Base-by-base conservation (phyloP, 768 basidiomycete genomes). In the Dentipellis sp. region DNA sequence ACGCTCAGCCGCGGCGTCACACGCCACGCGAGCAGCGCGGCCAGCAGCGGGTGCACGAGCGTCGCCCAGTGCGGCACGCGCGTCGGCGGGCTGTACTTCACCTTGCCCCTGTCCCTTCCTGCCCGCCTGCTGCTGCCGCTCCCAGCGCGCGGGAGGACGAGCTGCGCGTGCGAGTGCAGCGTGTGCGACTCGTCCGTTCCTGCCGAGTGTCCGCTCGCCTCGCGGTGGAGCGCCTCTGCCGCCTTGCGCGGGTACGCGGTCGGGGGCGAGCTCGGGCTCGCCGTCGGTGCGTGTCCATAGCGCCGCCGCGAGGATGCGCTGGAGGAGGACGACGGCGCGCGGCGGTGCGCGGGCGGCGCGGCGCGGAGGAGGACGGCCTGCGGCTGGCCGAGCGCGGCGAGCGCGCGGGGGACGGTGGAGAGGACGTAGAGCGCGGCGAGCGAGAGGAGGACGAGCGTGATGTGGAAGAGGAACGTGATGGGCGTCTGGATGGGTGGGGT, bases 31-130 rank as follows among this genome's bases (percentile, higher is more conserved):
- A 76, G 64, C 47, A 66, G 60, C 23, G 61, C 64, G 2, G 69
- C 67, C n/a, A 71, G 11, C 2, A 48, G 56, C 36, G 66, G 67
- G 11, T 73, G 73, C n/a, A 67, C 39, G 21, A 67, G 42, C 12
- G 71, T 63, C 36, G 70, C 65, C 70, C 72, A 74, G 36, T 67
- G 64, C 16, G 72, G 69, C n/a, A 73, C 64, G 56, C 75, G 68
- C 3, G 66, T 63, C 1, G 74, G 74, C 11, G 56, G 49, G 50
- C 45, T 36, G 45, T 42, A 35, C 50, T 52, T 45, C 2, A 48
- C 40, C 16, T 19, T 7, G n/a, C n/a, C n/a, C n/a, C n/a, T n/a
- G n/a, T n/a, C n/a, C 29, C 29, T 29, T 29, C 29, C 29, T 29
- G 29, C 29, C 3, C 29, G 3, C 16, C 34, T 12, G 39, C 35